Evolutionary conservation across 257 asterid genomes (phyloP), one percentile per base, ranked within the genome.

Genomic region (Ophiorrhiza pumila): DNA sequence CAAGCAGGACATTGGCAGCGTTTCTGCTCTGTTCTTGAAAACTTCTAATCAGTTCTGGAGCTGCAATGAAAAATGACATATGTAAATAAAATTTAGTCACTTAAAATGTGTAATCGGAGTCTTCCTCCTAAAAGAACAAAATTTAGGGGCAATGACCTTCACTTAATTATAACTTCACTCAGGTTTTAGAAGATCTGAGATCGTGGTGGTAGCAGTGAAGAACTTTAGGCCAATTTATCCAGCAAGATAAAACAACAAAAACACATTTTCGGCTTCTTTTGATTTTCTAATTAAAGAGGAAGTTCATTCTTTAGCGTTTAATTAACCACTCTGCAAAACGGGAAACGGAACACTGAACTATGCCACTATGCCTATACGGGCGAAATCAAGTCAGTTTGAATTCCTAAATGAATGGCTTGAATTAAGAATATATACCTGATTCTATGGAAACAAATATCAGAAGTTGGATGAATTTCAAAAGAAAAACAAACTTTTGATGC

Each of bases 11-110:
- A 74, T 71, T 46, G 17, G 90, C 87, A 25, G n/a, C 29, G 71
- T 55, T 80, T 61, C 73, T 71, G 8, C 74, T 78, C 66, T 78
- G 81, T 62, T 85, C 89, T 80, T 80, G 87, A 27, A 90, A 32
- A 58, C 64, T 57, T 23, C 6, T 67, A 41, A 87, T 39, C 4
- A 86, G 59, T 35, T 87, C 91, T 23, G 76, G 63, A 55, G 91
- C 92, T 87, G 87, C 80, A 83, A 64, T 3, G 55, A 7, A 20
- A n/a, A 37, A 34, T 12, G 17, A 27, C 73, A 53, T 34, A 52
- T 59, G 42, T 29, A 67, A 27, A 70, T 32, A 0, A 69, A 37
- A 13, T 47, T 71, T 11, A 27, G 9, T 29, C 29, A 17, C 25
- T 47, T 13, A 42, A 20, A n/a, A 29, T 25, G 7, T 20, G 55